A percentile compares a stretch with the other conserved stretches of the same genome.
phyloP scores from a whole-genome alignment of 2,329 filamentous ascomycete species.

The Pseudocercospora crystallina region DNA sequence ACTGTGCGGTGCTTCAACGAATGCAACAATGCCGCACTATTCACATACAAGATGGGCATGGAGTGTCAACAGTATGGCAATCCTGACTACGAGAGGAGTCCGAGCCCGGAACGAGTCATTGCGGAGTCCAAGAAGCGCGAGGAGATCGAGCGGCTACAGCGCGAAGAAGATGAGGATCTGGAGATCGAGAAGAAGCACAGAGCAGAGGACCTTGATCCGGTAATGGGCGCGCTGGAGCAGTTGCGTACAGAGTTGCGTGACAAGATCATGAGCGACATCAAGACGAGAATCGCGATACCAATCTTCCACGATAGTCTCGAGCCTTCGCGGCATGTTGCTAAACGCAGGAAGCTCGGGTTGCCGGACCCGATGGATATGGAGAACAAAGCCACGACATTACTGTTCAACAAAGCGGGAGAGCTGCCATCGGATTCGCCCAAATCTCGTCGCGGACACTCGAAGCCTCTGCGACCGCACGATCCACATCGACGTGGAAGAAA shows the following conservation, averaged over 20 bases:
- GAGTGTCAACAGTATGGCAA: constrained; percentile 71
- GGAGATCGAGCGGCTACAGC: constrained; percentile 64
- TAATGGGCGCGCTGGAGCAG: constrained; percentile 75
- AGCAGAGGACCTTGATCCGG: constrained; percentile 87
- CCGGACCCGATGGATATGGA: constrained; percentile 62
- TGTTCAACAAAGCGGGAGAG: constrained; percentile 55
- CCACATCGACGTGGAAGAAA: constrained; percentile 40
- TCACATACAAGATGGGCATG: constrained; percentile 93
- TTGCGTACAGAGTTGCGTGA: constrained; percentile 79
- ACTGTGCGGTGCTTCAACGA: constrained; percentile 75
- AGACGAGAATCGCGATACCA: constrained; percentile 80
- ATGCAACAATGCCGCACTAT: constrained; percentile 79
- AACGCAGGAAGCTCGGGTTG: constrained; percentile 76
- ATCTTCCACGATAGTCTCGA: constrained; percentile 79
- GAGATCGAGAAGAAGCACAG: constrained; percentile 88
- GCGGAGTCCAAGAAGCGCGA: constrained; percentile 58
- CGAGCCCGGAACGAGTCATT: constrained; percentile 51
- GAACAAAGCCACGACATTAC: constrained; percentile 51
- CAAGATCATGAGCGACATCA: constrained; percentile 85
- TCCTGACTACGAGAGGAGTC: constrained; percentile 59
- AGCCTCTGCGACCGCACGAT: constrained; percentile 46
- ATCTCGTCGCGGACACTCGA: constrained; percentile 43
- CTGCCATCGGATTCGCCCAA: constrained; percentile 65
- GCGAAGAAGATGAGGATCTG: constrained; percentile 76
- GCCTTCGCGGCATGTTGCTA: constrained; percentile 75